phyloP scores from a whole-genome alignment of 495 filamentous ascomycete genomes.

The Penicillium steckii region DNA sequence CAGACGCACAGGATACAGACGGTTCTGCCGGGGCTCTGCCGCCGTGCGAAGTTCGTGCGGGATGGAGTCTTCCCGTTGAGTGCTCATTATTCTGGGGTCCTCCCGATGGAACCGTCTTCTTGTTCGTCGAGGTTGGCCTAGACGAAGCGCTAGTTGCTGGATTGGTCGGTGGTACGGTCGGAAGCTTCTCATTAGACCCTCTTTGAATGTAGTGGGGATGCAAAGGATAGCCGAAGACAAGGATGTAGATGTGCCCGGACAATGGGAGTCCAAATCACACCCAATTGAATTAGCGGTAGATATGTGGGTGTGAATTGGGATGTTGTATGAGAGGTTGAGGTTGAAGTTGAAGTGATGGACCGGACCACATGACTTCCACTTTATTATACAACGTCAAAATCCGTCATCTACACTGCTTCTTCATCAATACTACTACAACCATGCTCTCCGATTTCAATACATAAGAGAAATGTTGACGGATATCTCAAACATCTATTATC shows the following conservation, averaged over 20 bases:
- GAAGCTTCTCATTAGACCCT: not conserved
- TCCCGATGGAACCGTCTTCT: not conserved
- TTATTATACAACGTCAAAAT: too few relatives aligned
- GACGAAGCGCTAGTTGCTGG: conserved; percentile 10
- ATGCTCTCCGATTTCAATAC: too few relatives aligned
- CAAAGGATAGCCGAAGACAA: not conserved
- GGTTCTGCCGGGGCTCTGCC: conserved; percentile 63
- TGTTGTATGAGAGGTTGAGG: not conserved
- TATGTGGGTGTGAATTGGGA: not conserved
- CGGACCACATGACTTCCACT: not conserved
- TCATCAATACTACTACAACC: too few relatives aligned
- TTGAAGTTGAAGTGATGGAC: not conserved
- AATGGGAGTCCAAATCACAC: not conserved
- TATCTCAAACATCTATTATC: too few relatives aligned
- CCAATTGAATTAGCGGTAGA: not conserved
- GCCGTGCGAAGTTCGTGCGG: conserved; percentile 68
- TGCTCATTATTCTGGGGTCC: conserved; percentile 27
- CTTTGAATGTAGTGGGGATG: not conserved
- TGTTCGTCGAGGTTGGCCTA: not conserved
- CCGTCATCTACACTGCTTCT: too few relatives aligned
- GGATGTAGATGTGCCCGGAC: not conserved
- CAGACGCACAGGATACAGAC: conserved; percentile 49
- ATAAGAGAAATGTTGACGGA: too few relatives aligned
- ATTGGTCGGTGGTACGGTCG: conserved; percentile 1
- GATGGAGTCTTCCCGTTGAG: conserved; percentile 34